Conservation (phyloP, 352 stramenopile species). For the Globisporangium parvum region DNA sequence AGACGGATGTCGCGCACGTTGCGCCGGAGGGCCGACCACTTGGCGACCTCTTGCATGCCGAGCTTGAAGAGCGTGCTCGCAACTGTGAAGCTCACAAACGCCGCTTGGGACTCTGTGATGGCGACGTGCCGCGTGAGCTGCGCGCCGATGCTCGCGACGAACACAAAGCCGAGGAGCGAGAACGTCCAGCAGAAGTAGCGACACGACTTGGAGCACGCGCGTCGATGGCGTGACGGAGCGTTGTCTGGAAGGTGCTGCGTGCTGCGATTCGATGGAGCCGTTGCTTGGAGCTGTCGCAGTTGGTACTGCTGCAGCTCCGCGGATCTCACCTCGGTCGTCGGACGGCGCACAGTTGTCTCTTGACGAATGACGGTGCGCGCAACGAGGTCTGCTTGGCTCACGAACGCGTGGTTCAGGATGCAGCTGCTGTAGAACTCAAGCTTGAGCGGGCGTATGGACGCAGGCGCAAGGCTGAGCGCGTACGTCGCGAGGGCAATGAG, state of each 20-base stretch:
- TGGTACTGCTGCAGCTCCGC: not conserved
- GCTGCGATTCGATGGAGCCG: not conserved
- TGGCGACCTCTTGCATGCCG: constrained; percentile 25
- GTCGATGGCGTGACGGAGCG: not conserved
- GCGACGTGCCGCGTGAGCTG: not conserved
- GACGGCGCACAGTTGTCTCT: not conserved
- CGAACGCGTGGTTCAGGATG: not conserved
- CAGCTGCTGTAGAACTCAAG: constrained; percentile 4
- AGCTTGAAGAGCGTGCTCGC: constrained; percentile 29
- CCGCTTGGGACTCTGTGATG: not conserved
- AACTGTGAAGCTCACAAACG: constrained; percentile 8
- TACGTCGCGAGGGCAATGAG: no score
- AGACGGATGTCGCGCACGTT: constrained; percentile 24
- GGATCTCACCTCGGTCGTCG: not conserved
- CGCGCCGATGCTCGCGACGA: not conserved
- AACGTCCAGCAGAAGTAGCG: no score
- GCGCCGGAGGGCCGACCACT: constrained; percentile 19
- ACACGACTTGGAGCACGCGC: not conserved
- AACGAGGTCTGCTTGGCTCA: not conserved
- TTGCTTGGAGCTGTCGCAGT: not conserved
- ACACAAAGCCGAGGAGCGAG: not conserved
- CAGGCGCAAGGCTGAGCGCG: not conserved
- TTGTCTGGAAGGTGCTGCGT: not conserved
- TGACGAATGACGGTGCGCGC: not conserved
- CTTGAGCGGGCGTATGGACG: not conserved